Conservation (phyloP, 2,329 filamentous ascomycete species). For the Dactylonectria macrodidyma region DNA sequence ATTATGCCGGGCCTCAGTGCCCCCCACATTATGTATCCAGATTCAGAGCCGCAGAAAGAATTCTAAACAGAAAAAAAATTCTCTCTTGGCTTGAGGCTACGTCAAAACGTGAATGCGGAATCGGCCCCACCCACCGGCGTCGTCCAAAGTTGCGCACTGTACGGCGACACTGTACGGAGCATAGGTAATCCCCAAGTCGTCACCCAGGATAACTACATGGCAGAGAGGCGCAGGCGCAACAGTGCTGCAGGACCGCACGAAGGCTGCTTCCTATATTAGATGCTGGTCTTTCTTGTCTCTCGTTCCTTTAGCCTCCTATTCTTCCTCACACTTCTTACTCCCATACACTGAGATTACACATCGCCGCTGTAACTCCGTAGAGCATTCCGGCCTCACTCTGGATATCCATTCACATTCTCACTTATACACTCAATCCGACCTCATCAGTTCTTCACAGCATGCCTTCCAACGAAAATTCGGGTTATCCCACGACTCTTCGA, state of each 20-base stretch:
- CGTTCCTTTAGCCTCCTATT: background rate
- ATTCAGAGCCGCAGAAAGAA: too few relatives aligned
- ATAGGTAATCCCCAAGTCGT: too few relatives aligned
- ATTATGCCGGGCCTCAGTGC: slow-evolving; percentile 13
- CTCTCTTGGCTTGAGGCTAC: background rate
- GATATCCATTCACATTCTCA: background rate
- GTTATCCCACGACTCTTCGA: slow-evolving; percentile 60
- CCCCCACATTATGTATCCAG: too few relatives aligned
- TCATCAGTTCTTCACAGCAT: slow-evolving; percentile 49
- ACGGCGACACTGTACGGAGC: slow-evolving; percentile 26
- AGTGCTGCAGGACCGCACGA: background rate
- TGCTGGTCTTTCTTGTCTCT: background rate
- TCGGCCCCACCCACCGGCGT: background rate
- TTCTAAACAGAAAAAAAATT: too few relatives aligned
- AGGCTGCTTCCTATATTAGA: background rate
- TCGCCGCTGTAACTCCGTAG: background rate
- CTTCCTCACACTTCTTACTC: background rate
- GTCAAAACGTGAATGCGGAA: background rate
- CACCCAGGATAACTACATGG: background rate
- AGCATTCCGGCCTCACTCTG: background rate
- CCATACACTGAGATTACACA: too few relatives aligned
- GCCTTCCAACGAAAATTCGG: slow-evolving; percentile 59
- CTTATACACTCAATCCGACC: background rate
- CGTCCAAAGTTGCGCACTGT: slow-evolving; percentile 8
- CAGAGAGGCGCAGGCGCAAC: background rate